Evolutionary conservation across 2,329 filamentous ascomycete genomes (phyloP), one percentile per base, ranked within the genome.

Genomic region (Emergomyces orientalis): DNA sequence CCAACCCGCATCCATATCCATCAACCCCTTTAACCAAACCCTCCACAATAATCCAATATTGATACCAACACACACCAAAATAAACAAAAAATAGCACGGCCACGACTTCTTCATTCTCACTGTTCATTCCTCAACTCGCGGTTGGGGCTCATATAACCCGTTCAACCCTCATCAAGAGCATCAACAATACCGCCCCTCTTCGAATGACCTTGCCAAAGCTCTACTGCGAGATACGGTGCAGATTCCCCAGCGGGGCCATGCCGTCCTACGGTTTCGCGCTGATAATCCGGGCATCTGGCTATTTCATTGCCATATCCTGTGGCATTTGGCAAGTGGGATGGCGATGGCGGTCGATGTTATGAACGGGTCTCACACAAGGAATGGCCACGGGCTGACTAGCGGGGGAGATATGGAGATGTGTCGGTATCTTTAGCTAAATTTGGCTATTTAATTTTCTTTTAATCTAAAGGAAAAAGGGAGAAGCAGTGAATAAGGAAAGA

Each of bases 221-320:
- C 41, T 67, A 13, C 55, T 65, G 11, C 58, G 66, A 17, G 66
- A 67, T 47, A 67, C 66, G 9, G 63, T 67, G 17, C 63, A 65
- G 60, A 66, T 84, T 0, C 78, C 78, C 0, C 68, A 68, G 1
- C 70, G 71, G 2, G 82, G 81, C 0, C 79, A 80, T 68, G 67
- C 84, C 7, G 78, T 79, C 2, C 69, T 84, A 6, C 81, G 77
- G 0, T 83, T 82, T 66, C 66, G 75, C 61, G 75, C 79, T 0
- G 78, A 85, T 67, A 84, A 84, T 67, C 82, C 81, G 0, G 82
- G 82, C 22, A 75, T 82, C 39, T 84, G 80, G 74, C 70, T 84
- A 49, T 80, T 84, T 72, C 83, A 85, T 70, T 85, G 82, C 72
- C 82, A 85, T 71, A 82, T 85, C 59, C 80, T 84, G 67, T 85